A percentile compares a stretch with the other conserved stretches of the same genome.
phyloP scores from a whole-genome alignment of 345 rosid genomes.

The Rhodamnia rubescens region DNA sequence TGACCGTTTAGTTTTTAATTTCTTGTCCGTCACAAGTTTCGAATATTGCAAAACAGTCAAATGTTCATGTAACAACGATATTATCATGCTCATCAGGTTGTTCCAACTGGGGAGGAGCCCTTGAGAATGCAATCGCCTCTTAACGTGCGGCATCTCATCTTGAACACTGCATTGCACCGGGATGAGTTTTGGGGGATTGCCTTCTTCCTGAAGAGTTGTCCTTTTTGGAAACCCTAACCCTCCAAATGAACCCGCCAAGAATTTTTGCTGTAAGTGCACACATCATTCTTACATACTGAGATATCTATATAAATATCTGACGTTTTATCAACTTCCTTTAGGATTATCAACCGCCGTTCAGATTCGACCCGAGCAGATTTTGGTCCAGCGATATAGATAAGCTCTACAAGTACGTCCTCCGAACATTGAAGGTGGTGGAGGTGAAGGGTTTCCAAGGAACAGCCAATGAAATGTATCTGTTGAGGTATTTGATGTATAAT shows the following conservation, averaged over 20 bases:
- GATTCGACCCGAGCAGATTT: background rate
- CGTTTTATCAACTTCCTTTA: background rate
- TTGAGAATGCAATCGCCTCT: background rate
- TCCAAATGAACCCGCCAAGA: constrained; percentile 9
- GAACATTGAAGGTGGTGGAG: constrained; percentile 21
- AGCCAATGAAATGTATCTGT: background rate
- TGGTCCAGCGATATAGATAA: background rate
- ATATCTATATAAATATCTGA: background rate
- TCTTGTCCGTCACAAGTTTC: too few relatives aligned
- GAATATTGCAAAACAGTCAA: background rate
- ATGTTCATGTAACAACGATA: background rate
- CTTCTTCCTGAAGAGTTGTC: constrained; percentile 27
- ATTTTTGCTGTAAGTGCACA: constrained; percentile 15
- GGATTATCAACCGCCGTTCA: background rate
- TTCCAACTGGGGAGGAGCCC: constrained; percentile 9
- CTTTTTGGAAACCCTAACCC: constrained; percentile 16
- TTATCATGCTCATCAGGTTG: constrained; percentile 3
- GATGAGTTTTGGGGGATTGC: constrained; percentile 27
- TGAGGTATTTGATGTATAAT: constrained; percentile 5
- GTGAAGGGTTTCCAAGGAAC: constrained; percentile 16
- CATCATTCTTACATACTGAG: background rate
- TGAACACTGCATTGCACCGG: constrained; percentile 16
- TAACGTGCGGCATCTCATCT: constrained; percentile 14
- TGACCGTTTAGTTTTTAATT: too few relatives aligned
- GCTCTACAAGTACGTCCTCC: constrained; percentile 7